A percentile compares a stretch with the other conserved stretches of the same genome.
phyloP scores from a whole-genome alignment of 2,329 filamentous ascomycete genomes.

The Chrysosphaeria jannelii region DNA sequence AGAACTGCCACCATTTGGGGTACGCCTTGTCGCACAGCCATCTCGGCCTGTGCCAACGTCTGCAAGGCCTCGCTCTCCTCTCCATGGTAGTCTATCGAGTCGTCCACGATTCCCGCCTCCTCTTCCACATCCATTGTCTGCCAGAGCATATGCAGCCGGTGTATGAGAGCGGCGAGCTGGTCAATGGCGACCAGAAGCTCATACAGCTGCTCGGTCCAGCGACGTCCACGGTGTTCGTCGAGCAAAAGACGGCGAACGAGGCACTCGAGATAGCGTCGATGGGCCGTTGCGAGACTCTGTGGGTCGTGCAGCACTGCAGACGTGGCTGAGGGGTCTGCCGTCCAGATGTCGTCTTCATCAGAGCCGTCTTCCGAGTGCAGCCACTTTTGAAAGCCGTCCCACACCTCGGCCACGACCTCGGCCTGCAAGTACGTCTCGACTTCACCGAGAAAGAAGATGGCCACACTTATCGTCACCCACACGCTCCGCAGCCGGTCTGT shows the following conservation, averaged over 20 bases:
- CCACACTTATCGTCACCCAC: conserved; percentile 72
- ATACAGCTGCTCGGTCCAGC: conserved; percentile 35
- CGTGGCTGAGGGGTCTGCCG: conserved; percentile 6
- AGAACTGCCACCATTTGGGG: conserved; percentile 30
- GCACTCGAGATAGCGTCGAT: conserved; percentile 42
- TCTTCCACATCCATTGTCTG: conserved; percentile 50
- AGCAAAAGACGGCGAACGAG: conserved; percentile 37
- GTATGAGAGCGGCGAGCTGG: conserved; percentile 46
- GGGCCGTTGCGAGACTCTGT: conserved; percentile 53
- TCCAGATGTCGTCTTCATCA: conserved; percentile 14
- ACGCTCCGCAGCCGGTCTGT: conserved; percentile 42
- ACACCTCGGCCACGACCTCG: conserved; percentile 57
- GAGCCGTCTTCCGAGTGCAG: conserved; percentile 11
- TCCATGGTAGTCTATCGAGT: conserved; percentile 35
- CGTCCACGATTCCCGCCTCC: conserved; percentile 55
- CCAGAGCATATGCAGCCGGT: conserved; percentile 48
- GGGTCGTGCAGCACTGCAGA: conserved; percentile 25
- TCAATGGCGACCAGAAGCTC: conserved; percentile 46
- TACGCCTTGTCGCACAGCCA: conserved; percentile 33
- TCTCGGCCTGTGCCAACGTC: conserved; percentile 32
- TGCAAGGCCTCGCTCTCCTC: conserved; percentile 40
- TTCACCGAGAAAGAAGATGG: conserved; percentile 70
- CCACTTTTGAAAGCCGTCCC: conserved; percentile 55
- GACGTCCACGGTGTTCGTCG: conserved; percentile 18
- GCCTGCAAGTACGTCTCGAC: conserved; percentile 71